Percentiles rank a stretch among this genome's conserved stretches.
These are phyloP conservation scores for Trifolium dubium DNA, from an alignment of 306 rosid genomes.

Conservation along the genomic window DNA sequence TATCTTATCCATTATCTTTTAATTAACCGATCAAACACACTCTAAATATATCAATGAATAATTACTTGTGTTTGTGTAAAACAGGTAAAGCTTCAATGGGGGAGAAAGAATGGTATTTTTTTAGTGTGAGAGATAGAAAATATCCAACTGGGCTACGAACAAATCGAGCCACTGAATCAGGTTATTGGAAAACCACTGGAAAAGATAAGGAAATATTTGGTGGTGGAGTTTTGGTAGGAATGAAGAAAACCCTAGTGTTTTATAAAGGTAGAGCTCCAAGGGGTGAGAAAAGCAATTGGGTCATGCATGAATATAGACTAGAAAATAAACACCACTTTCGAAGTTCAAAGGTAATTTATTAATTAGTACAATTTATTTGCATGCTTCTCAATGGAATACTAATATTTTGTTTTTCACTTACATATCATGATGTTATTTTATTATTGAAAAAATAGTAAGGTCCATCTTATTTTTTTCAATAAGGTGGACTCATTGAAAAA, in stretches of 20 bases:
- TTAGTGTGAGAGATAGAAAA: conserved; percentile 77
- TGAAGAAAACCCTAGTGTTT: conserved; percentile 97
- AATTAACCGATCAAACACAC: no score
- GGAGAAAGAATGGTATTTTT: conserved; percentile 93
- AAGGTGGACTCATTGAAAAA: no score
- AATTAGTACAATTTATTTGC: conserved; percentile 15
- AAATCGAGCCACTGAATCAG: conserved; percentile 88
- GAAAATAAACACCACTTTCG: conserved; percentile 63
- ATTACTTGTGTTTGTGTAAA: conserved; percentile 5
- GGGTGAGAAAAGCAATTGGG: conserved; percentile 97
- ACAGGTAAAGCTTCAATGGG: conserved; percentile 90
- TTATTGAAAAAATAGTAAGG: no score
- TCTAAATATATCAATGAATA: neutral
- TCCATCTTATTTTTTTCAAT: no score
- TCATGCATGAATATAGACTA: conserved; percentile 88
- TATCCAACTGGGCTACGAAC: conserved; percentile 94
- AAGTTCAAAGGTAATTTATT: conserved; percentile 60
- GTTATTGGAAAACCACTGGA: conserved; percentile 97
- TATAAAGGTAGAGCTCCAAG: conserved; percentile 94
- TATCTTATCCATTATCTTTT: no score
- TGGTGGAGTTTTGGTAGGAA: conserved; percentile 65
- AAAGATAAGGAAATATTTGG: conserved; percentile 82
- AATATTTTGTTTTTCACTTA: neutral
- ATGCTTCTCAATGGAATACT: neutral
- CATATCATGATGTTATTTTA: no score